Percentiles rank a stretch among this genome's conserved stretches.
These are phyloP conservation scores for Chytridium lagenaria DNA, from an alignment of 371 early-diverging fungal species.

Conservation along the genomic window DNA sequence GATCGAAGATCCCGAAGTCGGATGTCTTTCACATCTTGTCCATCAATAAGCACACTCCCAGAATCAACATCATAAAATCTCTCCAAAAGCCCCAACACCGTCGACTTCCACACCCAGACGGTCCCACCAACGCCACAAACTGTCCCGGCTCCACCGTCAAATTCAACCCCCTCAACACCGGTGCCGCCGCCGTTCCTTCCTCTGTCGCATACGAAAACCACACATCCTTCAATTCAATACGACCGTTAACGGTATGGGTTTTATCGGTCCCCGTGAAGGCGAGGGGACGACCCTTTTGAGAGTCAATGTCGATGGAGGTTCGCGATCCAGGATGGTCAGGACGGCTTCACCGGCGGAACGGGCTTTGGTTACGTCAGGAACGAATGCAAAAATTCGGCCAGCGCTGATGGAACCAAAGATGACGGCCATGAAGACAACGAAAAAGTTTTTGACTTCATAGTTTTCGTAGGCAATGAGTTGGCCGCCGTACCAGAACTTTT, in stretches of 20 bases:
- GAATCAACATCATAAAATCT: conserved; percentile 81
- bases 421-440: conserved; percentile 46
- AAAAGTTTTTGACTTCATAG: conserved; percentile 35
- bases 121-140: conserved; percentile 87
- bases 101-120: conserved; percentile 71
- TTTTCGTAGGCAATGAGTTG: conserved; percentile 37
- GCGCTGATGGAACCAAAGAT: conserved; percentile 45
- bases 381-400: conserved; percentile 43
- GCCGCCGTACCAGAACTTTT: conserved; percentile 45
- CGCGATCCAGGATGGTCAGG: conserved; percentile 41
- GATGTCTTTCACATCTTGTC: conserved; percentile 67
- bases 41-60: conserved; percentile 67
- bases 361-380: conserved; percentile 51
- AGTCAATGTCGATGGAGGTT: conserved; percentile 41
- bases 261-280: no score
- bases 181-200: conserved; percentile 44
- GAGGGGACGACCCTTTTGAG: conserved; percentile 22
- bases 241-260: conserved; percentile 32
- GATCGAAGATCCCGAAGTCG: conserved; percentile 66
- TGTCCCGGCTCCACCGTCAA: conserved; percentile 75
- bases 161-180: conserved; percentile 78
- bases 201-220: conserved; percentile 30
- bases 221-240: conserved; percentile 43
- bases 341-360: conserved; percentile 37
- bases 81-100: conserved; percentile 81